Base-by-base conservation (phyloP, 345 rosid species). In the Gossypium raimondii region DNA sequence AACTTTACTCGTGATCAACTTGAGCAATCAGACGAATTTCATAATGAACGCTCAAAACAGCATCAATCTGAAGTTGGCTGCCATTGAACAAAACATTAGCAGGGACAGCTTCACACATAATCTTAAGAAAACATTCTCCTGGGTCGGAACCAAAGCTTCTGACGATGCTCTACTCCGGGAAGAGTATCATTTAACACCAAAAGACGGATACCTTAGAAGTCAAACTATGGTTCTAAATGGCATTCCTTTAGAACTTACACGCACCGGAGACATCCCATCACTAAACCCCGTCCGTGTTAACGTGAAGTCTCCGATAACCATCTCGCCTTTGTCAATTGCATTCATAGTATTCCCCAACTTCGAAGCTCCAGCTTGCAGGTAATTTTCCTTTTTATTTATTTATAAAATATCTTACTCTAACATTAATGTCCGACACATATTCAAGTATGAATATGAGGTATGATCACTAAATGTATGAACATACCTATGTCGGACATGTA, bases 131-230 rank as follows among this genome's bases (percentile, higher is more conserved):
- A 81, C 85, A 0, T 85, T 91, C 70, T 77, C 88, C 2, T 92
- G 94, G 82, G 80, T 89, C 0, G 98, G 97, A 70, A 78, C 47
- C 52, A 83, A 82, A 76, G 83, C 92, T 56, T 80, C 84, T 0
- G 85, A 83, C 34, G 85, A 75, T 43, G 55, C 74, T 47, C 44
- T 86, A 48, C 73, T 74, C 68, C 83, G 98, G 81, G 98, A 95
- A 81, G 99, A 95, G 81, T 95, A 95, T 79, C 96, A 93, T 81
- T 83, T 95, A 61, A 91, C 93, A 70, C 90, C 99, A 0, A 84
- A 88, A 80, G 84, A 89, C 11, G 86, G 93, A n/a, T 58, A 83
- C 68, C 78, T 95, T 29, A 80, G 48, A 55, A 92, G 98, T 85
- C 84, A 80, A 77, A 89, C 89, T 43, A 84, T 90, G 93, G 48